Evolutionary conservation across 768 basidiomycete species (phyloP), one percentile per base, ranked within the genome.

Genomic region (Mrakia gelida): DNA sequence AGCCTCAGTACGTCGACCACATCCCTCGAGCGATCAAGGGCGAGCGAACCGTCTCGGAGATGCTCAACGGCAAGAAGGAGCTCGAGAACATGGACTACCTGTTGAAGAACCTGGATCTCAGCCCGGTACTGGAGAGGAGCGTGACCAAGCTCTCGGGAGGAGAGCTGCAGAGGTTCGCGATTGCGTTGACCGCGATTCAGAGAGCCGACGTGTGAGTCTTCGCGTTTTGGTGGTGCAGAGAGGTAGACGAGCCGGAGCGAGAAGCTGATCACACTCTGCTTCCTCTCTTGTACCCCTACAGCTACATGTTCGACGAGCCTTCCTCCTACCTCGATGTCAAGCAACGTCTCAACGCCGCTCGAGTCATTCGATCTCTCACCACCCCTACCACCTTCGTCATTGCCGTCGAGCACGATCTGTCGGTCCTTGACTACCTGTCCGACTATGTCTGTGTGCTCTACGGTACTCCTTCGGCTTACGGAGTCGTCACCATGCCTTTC

Each of bases 1-100:
- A 99, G 86, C 97, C 97, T 0, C 97, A 99, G 89, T 99, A 99
- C 84, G 97, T 99, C 80, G 97, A 99, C 84, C 95, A 98, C 84
- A 98, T 99, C 82, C 97, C 97, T 6, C 90, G 91, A 62, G 94
- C 94, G 59, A 93, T 99, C 88, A 96, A 98, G 85, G 94, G 92
- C 75, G 87, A 86, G 70, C 88, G 93, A 88, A 91, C 91, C 3
- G 95, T 99, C 38, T 86, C 88, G 9, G 87, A 93, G 82, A 98
- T 99, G 96, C 89, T 99, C 79, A 92, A 95, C 82, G 89, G 89
- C 41, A 98, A 98, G 86, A 86, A 91, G 43, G 94, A 99, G 84
- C 87, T 89, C 23, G 90, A 94, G 82, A 97, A 97, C 87, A 92
- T 94, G 85, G 88, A 94, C 82, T 86, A 88, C 80, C 91, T 98